Conservation (phyloP, 805 yeast species). For the Candida ortonii region DNA sequence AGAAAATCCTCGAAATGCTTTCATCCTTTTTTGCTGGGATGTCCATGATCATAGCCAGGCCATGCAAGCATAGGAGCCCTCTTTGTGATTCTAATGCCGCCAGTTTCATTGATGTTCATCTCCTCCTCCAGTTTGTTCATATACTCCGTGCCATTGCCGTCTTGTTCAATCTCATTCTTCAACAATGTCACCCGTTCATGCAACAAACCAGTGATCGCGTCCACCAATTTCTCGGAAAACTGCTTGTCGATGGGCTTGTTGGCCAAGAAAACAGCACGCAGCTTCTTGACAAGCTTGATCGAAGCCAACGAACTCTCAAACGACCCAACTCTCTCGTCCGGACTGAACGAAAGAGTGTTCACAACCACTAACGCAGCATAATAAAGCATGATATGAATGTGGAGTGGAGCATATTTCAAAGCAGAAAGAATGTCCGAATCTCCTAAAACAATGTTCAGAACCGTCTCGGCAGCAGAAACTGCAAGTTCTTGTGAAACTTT, state of each 20-base stretch:
- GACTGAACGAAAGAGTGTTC: slow-evolving; percentile 41
- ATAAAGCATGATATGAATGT: slow-evolving; percentile 67
- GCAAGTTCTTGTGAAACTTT: slow-evolving; percentile 46
- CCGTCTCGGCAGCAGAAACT: slow-evolving; percentile 59
- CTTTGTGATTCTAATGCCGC: slow-evolving; percentile 17
- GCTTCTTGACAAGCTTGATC: slow-evolving; percentile 40
- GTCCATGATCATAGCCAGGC: slow-evolving; percentile 71
- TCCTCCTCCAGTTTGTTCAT: slow-evolving; percentile 17
- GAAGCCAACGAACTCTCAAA: slow-evolving; percentile 36
- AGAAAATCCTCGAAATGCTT: no score
- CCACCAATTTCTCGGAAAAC: slow-evolving; percentile 46
- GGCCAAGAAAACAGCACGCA: slow-evolving; percentile 40
- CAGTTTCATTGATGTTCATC: slow-evolving; percentile 19
- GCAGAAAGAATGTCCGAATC: slow-evolving; percentile 58
- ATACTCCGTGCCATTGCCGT: slow-evolving; percentile 8
- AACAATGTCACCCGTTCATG: slow-evolving; percentile 28
- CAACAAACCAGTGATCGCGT: slow-evolving; percentile 28
- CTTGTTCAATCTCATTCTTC: slow-evolving; percentile 17
- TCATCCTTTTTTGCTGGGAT: slow-evolving; percentile 38
- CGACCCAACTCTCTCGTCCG: slow-evolving; percentile 20
- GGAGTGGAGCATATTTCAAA: slow-evolving; percentile 65
- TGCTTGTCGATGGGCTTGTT: slow-evolving; percentile 52
- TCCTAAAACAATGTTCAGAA: slow-evolving; percentile 53
- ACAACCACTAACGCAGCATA: slow-evolving; percentile 59
- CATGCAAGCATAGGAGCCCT: slow-evolving; percentile 45